These are phyloP conservation scores for Echinosophora koreensis DNA, from an alignment of 306 rosid genomes.

Conservation along the genomic window DNA sequence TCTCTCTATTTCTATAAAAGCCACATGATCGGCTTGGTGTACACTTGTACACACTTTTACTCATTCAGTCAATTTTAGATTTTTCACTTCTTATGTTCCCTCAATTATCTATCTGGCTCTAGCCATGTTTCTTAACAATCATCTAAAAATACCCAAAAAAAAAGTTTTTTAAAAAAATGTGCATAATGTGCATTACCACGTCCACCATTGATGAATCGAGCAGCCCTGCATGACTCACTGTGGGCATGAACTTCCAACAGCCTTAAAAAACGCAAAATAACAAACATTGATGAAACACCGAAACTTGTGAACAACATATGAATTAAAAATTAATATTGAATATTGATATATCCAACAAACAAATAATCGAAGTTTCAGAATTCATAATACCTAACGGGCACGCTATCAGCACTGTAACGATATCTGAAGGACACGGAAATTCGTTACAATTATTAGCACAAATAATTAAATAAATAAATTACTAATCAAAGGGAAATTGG, in stretches of 20 bases:
- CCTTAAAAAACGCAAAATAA: conserved; percentile 45
- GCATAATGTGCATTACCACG: conserved; percentile 59
- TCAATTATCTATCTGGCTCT: background rate
- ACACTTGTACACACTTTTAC: background rate
- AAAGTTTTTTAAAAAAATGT: background rate
- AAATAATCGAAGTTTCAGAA: conserved; percentile 9
- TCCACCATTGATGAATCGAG: conserved; percentile 76
- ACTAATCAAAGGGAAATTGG: background rate
- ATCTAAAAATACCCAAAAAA: background rate
- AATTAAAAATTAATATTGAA: no score
- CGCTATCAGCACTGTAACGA: conserved; percentile 61
- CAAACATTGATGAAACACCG: background rate
- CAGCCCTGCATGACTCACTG: conserved; percentile 84
- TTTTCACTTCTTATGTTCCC: background rate
- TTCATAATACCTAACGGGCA: conserved; percentile 69
- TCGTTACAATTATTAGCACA: background rate
- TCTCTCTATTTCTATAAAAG: background rate
- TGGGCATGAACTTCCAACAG: conserved; percentile 80
- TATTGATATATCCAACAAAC: conserved; percentile 16
- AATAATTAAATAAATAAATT: background rate
- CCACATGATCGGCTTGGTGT: background rate
- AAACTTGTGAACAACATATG: conserved; percentile 16
- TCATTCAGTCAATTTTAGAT: background rate
- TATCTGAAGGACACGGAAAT: conserved; percentile 51
- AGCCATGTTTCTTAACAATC: background rate